Evolutionary conservation across 441 rosid species (phyloP).

Genomic region (Monsonia emarginata): DNA sequence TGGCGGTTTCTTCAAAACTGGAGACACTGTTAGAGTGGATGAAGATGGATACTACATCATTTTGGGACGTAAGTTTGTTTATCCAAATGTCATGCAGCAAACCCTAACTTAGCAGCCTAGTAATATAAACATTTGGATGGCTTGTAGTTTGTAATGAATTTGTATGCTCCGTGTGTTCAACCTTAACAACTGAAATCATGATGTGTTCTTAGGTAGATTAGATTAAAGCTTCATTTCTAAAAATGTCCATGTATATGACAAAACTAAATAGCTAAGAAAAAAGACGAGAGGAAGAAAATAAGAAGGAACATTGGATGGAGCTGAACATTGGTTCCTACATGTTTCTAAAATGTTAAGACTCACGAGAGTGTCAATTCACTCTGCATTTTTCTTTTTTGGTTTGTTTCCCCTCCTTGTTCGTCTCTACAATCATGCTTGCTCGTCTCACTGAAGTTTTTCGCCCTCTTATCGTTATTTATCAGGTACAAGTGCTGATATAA

Average conservation of each 20-base stretch:
- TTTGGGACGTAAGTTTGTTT: conserved; percentile 64
- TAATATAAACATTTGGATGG: not conserved
- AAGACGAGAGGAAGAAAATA: not conserved
- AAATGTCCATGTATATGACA: not conserved
- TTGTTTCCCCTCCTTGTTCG: not conserved
- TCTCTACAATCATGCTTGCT: not conserved
- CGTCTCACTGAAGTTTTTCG: conserved; percentile 10
- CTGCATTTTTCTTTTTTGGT: not conserved
- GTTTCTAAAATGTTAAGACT: not conserved
- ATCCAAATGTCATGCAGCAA: not conserved
- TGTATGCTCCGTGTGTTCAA: not conserved
- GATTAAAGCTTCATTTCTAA: not conserved
- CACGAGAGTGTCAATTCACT: not conserved
- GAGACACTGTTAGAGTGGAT: conserved; percentile 78
- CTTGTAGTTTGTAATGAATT: not conserved
- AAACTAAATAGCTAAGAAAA: not conserved
- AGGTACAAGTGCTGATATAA: conserved; percentile 92
- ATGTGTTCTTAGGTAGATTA: not conserved
- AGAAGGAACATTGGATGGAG: not conserved
- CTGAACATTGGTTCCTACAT: not conserved
- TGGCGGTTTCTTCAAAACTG: conserved; percentile 92
- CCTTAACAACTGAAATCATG: not conserved
- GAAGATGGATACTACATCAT: conserved; percentile 79
- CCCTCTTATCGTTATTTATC: conserved; percentile 12
- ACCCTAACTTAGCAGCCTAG: not conserved